phyloP scores from a whole-genome alignment of 495 filamentous ascomycete species.

The Hypoxylon trugodes region DNA sequence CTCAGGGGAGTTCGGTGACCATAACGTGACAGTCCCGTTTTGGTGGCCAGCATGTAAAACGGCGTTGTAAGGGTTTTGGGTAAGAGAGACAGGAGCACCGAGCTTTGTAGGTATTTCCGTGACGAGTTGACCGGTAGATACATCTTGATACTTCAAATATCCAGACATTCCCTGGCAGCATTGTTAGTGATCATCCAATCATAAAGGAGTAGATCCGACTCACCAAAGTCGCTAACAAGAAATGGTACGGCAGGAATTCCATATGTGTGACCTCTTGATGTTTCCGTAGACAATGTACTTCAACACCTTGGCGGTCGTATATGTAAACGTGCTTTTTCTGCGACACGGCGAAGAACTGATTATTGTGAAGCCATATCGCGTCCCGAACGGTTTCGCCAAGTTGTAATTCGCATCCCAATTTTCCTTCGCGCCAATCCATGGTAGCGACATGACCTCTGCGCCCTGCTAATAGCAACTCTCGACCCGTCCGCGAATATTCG shows the following conservation, averaged over 20 bases:
- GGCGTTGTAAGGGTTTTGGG: conserved; percentile 90
- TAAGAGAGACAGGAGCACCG: conserved; percentile 83
- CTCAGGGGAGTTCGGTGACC: conserved; percentile 91
- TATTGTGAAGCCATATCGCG: conserved; percentile 92
- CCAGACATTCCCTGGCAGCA: conserved; percentile 74
- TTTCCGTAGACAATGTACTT: conserved; percentile 88
- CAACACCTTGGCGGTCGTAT: conserved; percentile 87
- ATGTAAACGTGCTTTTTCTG: conserved; percentile 96
- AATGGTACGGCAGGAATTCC: conserved; percentile 97
- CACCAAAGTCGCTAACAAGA: conserved; percentile 86
- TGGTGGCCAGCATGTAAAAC: conserved; percentile 91
- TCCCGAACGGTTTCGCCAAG: conserved; percentile 88
- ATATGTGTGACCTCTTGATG: conserved; percentile 93
- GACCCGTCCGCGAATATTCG: conserved; percentile 90
- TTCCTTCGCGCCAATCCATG: conserved; percentile 95
- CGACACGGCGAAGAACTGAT: conserved; percentile 95
- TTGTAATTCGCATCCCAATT: conserved; percentile 88
- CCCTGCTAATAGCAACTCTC: conserved; percentile 83
- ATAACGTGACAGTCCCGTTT: conserved; percentile 91
- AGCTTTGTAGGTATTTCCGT: conserved; percentile 82
- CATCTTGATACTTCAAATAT: conserved; percentile 92
- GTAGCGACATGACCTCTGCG: conserved; percentile 94
- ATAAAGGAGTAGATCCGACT: conserved; percentile 40
- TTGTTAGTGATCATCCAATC: conserved; percentile 37
- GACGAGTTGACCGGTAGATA: conserved; percentile 87